Evolutionary conservation across 2,329 filamentous ascomycete genomes (phyloP).

Genomic region (Paecilomyces fulvus): DNA sequence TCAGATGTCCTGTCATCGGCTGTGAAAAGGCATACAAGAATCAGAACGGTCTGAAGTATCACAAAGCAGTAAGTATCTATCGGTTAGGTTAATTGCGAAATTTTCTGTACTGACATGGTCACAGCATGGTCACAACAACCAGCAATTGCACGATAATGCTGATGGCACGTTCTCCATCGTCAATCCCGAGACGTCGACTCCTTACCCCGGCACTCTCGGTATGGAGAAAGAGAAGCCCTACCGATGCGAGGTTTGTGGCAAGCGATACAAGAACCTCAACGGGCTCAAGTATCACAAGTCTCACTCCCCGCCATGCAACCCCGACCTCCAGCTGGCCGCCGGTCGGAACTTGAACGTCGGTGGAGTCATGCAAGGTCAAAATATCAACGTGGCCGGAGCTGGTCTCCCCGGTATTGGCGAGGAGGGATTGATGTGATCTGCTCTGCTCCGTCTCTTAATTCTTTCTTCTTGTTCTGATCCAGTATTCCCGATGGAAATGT

Average conservation of each 20-base stretch:
- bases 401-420: constrained; percentile 40
- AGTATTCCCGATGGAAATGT: neutral
- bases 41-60: constrained; percentile 94
- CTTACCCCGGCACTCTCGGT: constrained; percentile 91
- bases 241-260: constrained; percentile 91
- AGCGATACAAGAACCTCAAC: constrained; percentile 98
- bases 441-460: neutral
- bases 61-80: constrained; percentile 52
- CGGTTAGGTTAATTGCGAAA: neutral
- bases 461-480: neutral
- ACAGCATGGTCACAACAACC: constrained; percentile 86
- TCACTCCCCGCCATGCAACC: constrained; percentile 83
- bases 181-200: constrained; percentile 86
- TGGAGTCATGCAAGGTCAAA: constrained; percentile 39
- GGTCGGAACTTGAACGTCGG: constrained; percentile 30
- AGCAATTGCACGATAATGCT: constrained; percentile 91
- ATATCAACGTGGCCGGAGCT: constrained; percentile 41
- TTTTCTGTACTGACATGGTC: constrained; percentile 20
- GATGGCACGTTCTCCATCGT: constrained; percentile 98
- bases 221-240: constrained; percentile 99
- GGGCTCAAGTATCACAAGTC: constrained; percentile 91
- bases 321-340: constrained; percentile 58
- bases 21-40: constrained; percentile 99
- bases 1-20: constrained; percentile 94
- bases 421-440: constrained; percentile 29